phyloP scores from a whole-genome alignment of 2,329 filamentous ascomycete species.

The Talaromyces islandicus region DNA sequence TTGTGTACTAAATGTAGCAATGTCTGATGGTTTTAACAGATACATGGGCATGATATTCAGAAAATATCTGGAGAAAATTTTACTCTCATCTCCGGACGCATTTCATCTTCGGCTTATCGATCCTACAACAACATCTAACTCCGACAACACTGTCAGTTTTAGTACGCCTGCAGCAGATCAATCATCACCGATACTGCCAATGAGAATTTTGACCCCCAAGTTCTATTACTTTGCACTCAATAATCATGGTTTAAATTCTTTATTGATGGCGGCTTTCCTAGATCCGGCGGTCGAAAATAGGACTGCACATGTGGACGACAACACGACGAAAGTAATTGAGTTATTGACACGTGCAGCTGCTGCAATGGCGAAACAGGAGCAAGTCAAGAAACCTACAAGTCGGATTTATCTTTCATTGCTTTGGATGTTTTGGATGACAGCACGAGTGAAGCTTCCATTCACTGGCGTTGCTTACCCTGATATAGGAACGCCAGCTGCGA shows the following conservation, averaged over 20 bases:
- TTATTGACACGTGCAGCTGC: background rate
- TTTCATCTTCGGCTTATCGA: background rate
- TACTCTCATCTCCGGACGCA: background rate
- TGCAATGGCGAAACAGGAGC: background rate
- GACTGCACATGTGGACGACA: background rate
- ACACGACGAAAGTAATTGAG: background rate
- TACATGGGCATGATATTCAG: background rate
- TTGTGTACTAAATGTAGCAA: background rate
- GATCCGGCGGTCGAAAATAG: background rate
- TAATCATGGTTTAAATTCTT: background rate
- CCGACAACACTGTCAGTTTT: background rate
- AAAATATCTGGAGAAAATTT: background rate
- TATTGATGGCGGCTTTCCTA: background rate
- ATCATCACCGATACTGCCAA: background rate
- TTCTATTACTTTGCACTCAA: background rate
- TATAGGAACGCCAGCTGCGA: background rate
- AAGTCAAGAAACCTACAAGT: background rate
- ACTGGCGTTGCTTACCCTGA: background rate
- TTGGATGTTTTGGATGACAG: background rate
- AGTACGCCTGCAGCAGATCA: background rate
- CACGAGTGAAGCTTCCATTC: background rate
- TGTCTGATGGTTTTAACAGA: background rate
- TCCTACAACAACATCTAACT: background rate
- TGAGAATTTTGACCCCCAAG: background rate
- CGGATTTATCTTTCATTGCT: background rate